Conservation (phyloP, 1,284 basidiomycete species). For the Ustilago hordei region DNA sequence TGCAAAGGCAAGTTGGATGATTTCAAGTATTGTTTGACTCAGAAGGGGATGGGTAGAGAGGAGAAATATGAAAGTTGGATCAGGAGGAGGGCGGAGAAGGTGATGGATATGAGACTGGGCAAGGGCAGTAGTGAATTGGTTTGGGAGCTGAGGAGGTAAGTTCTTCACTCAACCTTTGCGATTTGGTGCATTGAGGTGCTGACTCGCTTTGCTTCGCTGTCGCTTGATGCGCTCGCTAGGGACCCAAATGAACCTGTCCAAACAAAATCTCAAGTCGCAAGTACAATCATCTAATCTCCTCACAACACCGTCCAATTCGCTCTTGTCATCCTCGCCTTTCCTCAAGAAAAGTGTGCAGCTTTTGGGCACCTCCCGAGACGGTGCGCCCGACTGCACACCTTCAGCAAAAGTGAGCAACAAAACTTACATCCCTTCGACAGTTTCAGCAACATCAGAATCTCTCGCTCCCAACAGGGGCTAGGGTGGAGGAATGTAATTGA, state of each 20-base stretch:
- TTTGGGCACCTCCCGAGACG: not conserved
- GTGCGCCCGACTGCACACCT: not conserved
- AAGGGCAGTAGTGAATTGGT: slow-evolving; percentile 88
- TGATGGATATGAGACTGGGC: slow-evolving; percentile 77
- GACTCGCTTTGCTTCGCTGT: not conserved
- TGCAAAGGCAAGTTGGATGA: slow-evolving; percentile 87
- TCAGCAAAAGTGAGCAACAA: slow-evolving; percentile 6
- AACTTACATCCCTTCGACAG: not conserved
- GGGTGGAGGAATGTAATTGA: not conserved
- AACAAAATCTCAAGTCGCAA: not conserved
- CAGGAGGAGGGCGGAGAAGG: slow-evolving; percentile 86
- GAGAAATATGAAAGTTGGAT: slow-evolving; percentile 86
- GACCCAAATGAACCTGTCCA: slow-evolving; percentile 25
- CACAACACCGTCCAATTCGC: too few relatives aligned
- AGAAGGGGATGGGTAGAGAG: slow-evolving; percentile 82
- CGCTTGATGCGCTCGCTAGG: not conserved
- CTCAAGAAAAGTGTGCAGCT: slow-evolving; percentile 4
- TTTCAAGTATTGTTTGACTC: slow-evolving; percentile 93
- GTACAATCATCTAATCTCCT: slow-evolving; percentile 21
- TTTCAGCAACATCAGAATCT: not conserved
- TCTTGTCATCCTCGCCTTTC: too few relatives aligned
- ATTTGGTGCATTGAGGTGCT: slow-evolving; percentile 70
- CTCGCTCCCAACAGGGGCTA: not conserved
- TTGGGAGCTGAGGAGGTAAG: slow-evolving; percentile 81
- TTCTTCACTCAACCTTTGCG: not conserved